A percentile compares a stretch with the other conserved stretches of the same genome.
Conservation (phyloP, 805 yeast genomes). For the Zygosaccharomyces bisporus region DNA sequence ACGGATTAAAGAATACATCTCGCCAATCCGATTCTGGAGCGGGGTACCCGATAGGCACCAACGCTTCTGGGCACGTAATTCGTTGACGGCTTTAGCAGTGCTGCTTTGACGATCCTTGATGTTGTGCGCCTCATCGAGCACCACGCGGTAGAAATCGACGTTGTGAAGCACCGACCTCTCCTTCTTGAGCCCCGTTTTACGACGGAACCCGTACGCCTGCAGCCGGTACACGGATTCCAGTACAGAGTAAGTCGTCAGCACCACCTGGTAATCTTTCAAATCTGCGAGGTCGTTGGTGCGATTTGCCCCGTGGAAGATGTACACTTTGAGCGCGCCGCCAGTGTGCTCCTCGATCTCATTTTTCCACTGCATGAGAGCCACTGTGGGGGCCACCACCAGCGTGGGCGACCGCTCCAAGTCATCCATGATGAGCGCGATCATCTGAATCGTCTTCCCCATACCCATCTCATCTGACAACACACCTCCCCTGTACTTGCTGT, state of each 20-base stretch:
- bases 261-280: conserved; percentile 58
- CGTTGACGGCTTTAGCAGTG: conserved; percentile 88
- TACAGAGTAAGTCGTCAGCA: conserved; percentile 89
- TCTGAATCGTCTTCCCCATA: conserved; percentile 98
- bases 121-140: conserved; percentile 95
- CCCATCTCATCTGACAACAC: conserved; percentile 99
- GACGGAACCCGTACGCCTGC: conserved; percentile 74
- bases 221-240: conserved; percentile 82
- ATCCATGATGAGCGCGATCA: conserved; percentile 78
- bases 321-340: conserved; percentile 60
- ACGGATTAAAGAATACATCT: conserved; percentile 85
- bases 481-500: conserved; percentile 75
- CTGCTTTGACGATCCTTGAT: conserved; percentile 93
- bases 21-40: conserved; percentile 93
- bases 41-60: conserved; percentile 98
- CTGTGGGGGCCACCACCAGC: conserved; percentile 94
- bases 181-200: conserved; percentile 66
- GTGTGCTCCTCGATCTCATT: conserved; percentile 87
- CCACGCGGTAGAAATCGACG: conserved; percentile 74
- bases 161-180: conserved; percentile 74
- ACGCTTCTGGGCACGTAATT: conserved; percentile 63
- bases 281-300: conserved; percentile 57
- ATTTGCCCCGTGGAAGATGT: conserved; percentile 82
- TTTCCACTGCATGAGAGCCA: conserved; percentile 98
- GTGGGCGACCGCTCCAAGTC: conserved; percentile 68